Evolutionary conservation across 306 rosid species (phyloP).

Genomic region (Styphnolobium japonicum): DNA sequence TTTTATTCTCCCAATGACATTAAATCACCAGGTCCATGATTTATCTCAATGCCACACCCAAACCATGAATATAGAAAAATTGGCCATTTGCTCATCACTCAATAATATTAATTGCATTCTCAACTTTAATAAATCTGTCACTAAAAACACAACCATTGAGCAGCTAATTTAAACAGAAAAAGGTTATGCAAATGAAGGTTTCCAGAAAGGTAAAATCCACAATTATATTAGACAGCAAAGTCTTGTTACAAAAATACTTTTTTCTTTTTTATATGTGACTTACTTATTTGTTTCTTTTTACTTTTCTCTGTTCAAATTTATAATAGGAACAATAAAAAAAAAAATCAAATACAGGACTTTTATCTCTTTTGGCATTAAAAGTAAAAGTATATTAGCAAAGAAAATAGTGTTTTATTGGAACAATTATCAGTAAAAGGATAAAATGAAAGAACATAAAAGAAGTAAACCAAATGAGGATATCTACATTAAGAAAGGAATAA

Average conservation of each 20-base stretch:
- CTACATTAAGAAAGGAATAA: not conserved
- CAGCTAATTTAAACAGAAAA: not conserved
- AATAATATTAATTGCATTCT: not conserved
- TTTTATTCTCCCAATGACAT: not conserved
- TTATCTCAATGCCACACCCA: not conserved
- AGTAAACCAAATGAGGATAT: slow-evolving; percentile 3
- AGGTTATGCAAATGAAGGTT: not conserved
- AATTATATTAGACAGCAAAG: not conserved
- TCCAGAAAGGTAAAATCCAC: not conserved
- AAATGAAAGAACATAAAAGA: not conserved
- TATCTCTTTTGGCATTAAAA: not conserved
- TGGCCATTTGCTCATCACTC: not conserved
- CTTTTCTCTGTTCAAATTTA: not conserved
- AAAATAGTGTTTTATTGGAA: not conserved
- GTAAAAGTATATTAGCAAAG: not conserved
- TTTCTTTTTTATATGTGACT: not conserved
- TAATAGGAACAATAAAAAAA: not conserved
- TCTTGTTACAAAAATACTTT: not conserved
- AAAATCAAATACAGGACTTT: not conserved
- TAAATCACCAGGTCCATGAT: not conserved
- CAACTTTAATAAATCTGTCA: not conserved
- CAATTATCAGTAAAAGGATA: not conserved
- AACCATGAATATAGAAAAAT: not conserved
- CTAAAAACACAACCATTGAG: not conserved
- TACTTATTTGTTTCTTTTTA: not conserved